Conservation (phyloP, 768 basidiomycete genomes). For the Steccherinum ochraceum region DNA sequence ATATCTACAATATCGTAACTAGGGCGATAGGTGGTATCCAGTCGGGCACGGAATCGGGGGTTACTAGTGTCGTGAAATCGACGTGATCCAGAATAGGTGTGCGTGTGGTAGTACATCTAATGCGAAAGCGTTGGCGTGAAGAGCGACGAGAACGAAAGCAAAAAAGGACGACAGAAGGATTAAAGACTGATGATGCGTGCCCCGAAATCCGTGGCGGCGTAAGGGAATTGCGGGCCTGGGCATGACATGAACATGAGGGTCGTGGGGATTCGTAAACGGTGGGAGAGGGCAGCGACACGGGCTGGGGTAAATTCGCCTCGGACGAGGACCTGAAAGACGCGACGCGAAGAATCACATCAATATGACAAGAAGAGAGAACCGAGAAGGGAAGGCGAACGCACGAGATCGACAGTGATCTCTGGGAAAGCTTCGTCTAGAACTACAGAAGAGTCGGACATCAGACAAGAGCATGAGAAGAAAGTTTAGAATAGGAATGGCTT, state of each 20-base stretch:
- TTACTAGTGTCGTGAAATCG: no score
- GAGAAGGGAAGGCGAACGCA: slow-evolving; percentile 20
- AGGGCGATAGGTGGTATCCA: no score
- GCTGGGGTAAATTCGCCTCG: slow-evolving; percentile 37
- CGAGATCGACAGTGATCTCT: slow-evolving; percentile 56
- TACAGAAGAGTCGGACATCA: slow-evolving; percentile 12
- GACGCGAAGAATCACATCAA: background rate
- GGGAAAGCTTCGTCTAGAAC: slow-evolving; percentile 62
- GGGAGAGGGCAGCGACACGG: slow-evolving; percentile 42
- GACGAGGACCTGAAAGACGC: slow-evolving; percentile 35
- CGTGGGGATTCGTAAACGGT: slow-evolving; percentile 41
- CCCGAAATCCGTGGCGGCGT: slow-evolving; percentile 43
- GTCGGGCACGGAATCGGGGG: no score
- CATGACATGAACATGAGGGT: slow-evolving; percentile 61
- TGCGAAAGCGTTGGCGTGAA: no score
- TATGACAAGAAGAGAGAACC: background rate
- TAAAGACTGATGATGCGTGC: slow-evolving; percentile 42
- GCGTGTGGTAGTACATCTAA: no score
- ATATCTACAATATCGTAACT: no score
- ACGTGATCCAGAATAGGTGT: no score
- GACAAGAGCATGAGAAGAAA: background rate
- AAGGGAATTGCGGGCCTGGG: slow-evolving; percentile 39
- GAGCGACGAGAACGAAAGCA: no score
- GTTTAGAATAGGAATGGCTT: background rate
- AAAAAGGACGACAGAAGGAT: no score